Evolutionary conservation across 805 yeast species (phyloP), one percentile per base, ranked within the genome.

Genomic region (Tetrapisispora nanseiensis): DNA sequence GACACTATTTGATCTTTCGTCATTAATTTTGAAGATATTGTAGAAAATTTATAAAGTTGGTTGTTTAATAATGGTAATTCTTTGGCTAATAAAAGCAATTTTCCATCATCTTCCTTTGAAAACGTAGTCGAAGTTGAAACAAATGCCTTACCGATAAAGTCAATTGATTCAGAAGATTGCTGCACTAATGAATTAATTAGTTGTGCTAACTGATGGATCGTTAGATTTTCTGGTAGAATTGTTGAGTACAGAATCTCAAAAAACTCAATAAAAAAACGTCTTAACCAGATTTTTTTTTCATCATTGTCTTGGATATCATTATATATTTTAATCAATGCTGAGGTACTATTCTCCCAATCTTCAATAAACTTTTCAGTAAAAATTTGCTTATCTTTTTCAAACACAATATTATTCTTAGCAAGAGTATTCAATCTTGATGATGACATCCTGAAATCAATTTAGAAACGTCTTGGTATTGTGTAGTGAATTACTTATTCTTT

Each of bases 31-130:
- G 55, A 55, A 26, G 65, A 55, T 2, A 59, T 35, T 37, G 60
- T 50, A 46, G 65, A 53, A 37, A 59, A 63, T 32, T 59, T 55
- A 41, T 51, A 51, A 10, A 55, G 40, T 37, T 53, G 57, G 23
- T 40, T 39, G 29, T 55, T 43, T 39, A 52, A 20, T n/a, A 42
- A 19, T 22, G 46, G 18, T 35, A 39, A 22, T 29, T 40, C 20
- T 40, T 46, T 29, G 6, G 49, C 40, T 24, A 59, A 33, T n/a
- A 40, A 42, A 13, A 56, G 49, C 13, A 61, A 37, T 4, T 46
- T 40, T 5, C 43, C 38, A 18, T 56, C 60, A 22, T 50, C 46
- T 9, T 42, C 36, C 18, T 50, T 46, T 8, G 54, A 46, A 13
- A 41, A 33, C 6, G 41, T 42, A 21, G 40, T 37, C 3, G 56